phyloP scores from a whole-genome alignment of 768 basidiomycete species.

The Cystoderma amianthinum region DNA sequence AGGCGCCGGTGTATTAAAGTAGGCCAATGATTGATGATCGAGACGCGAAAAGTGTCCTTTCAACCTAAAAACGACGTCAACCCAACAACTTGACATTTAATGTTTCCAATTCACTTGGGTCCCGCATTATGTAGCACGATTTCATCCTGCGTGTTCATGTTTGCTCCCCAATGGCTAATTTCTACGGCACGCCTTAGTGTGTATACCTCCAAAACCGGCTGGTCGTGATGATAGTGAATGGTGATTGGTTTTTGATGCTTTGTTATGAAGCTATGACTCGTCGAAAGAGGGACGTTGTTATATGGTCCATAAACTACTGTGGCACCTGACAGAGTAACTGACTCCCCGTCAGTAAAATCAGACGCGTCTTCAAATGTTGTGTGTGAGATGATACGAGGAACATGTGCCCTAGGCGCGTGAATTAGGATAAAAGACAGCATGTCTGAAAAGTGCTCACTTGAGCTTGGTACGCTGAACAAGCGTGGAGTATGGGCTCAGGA shows the following conservation, averaged over 20 bases:
- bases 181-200: constrained; percentile 75
- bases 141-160: constrained; percentile 89
- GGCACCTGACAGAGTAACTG: constrained; percentile 68
- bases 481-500: constrained; percentile 80
- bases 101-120: constrained; percentile 82
- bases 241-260: constrained; percentile 57
- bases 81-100: constrained; percentile 9
- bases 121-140: constrained; percentile 85
- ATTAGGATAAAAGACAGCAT: too few relatives aligned
- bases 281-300: constrained; percentile 62
- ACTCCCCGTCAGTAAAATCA: constrained; percentile 50
- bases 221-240: constrained; percentile 79
- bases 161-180: constrained; percentile 96
- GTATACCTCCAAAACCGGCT: constrained; percentile 72
- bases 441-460: too few relatives aligned
- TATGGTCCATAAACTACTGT: constrained; percentile 89
- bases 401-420: constrained; percentile 59
- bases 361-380: constrained; percentile 59
- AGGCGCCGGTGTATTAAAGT: constrained; percentile 56
- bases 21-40: constrained; percentile 72
- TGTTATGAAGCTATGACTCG: constrained; percentile 46
- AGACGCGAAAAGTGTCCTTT: constrained; percentile 96
- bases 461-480: constrained; percentile 82
- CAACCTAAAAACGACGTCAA: constrained; percentile 43
- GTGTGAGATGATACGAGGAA: constrained; percentile 65